These are phyloP conservation scores for Fraxinus anomala DNA, from an alignment of 257 asterid species.

Conservation along the genomic window DNA sequence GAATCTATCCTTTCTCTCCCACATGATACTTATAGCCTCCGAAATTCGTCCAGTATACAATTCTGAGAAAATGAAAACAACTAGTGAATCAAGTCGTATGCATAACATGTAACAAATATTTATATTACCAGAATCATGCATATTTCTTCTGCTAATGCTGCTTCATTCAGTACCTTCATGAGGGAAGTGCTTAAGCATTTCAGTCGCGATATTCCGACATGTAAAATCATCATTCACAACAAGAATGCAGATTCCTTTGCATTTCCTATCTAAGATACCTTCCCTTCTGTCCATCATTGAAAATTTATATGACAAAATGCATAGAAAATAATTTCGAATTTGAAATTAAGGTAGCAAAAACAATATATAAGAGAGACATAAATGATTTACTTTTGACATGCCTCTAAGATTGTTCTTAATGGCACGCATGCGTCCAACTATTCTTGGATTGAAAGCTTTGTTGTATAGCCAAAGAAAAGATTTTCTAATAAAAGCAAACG, in stretches of 20 bases:
- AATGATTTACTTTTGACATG: neutral
- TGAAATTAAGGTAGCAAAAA: neutral
- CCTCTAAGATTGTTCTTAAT: neutral
- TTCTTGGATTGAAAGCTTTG: neutral
- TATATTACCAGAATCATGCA: neutral
- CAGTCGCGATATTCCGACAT: slow-evolving; percentile 39
- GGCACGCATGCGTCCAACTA: neutral
- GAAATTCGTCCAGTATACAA: slow-evolving; percentile 47
- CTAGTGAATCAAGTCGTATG: neutral
- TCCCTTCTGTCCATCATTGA: slow-evolving; percentile 32
- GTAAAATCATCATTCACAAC: slow-evolving; percentile 47
- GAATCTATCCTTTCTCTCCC: slow-evolving; percentile 41
- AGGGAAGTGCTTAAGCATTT: slow-evolving; percentile 51
- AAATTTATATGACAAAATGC: slow-evolving; percentile 15
- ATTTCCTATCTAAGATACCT: slow-evolving; percentile 31
- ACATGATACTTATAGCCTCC: slow-evolving; percentile 43
- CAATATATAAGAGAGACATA: neutral
- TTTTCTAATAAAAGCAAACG: neutral
- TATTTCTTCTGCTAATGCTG: neutral
- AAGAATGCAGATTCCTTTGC: slow-evolving; percentile 49
- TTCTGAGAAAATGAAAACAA: slow-evolving; percentile 39
- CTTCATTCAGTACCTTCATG: slow-evolving; percentile 51
- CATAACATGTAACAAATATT: neutral
- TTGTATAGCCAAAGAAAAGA: neutral
- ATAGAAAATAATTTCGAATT: neutral